A percentile compares a stretch with the other conserved stretches of the same genome.
Conservation (phyloP, 2,329 filamentous ascomycete species). For the Paecilomyces variotii region DNA sequence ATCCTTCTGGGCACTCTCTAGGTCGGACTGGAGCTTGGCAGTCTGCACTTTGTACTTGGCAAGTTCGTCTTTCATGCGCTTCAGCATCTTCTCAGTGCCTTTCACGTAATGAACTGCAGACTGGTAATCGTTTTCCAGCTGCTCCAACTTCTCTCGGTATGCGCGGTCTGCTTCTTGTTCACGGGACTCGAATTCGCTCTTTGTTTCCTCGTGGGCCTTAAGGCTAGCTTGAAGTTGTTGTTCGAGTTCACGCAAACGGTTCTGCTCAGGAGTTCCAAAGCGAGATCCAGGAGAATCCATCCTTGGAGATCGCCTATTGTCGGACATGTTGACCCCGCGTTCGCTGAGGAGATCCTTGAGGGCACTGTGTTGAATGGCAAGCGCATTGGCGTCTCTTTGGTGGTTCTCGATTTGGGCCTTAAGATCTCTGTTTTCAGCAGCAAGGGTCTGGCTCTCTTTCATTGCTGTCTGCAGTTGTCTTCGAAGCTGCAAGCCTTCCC, state of each 20-base stretch:
- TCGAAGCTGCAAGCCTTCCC: conserved; percentile 82
- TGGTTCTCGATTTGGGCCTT: conserved; percentile 76
- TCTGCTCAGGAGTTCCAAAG: conserved; percentile 70
- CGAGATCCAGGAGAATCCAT: conserved; percentile 66
- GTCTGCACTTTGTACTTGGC: conserved; percentile 85
- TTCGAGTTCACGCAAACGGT: conserved; percentile 75
- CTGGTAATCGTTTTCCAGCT: conserved; percentile 94
- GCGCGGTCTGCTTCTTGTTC: conserved; percentile 79
- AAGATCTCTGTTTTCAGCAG: conserved; percentile 71
- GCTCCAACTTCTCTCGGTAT: conserved; percentile 86
- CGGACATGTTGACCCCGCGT: conserved; percentile 73
- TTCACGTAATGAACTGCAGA: conserved; percentile 97
- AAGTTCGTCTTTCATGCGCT: conserved; percentile 97
- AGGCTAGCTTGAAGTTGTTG: conserved; percentile 71
- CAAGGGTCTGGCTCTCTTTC: conserved; percentile 74
- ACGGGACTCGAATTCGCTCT: conserved; percentile 65
- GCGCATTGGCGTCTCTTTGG: conserved; percentile 87
- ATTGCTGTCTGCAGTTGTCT: conserved; percentile 81
- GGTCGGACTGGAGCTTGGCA: conserved; percentile 68
- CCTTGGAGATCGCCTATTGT: conserved; percentile 59
- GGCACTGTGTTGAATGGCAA: conserved; percentile 84
- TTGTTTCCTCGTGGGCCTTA: conserved; percentile 79
- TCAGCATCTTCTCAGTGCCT: conserved; percentile 97
- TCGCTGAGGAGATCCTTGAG: conserved; percentile 88
- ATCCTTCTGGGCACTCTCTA: conserved; percentile 58